Conservation (phyloP, 257 asterid species). For the Nicotiana knightiana region DNA sequence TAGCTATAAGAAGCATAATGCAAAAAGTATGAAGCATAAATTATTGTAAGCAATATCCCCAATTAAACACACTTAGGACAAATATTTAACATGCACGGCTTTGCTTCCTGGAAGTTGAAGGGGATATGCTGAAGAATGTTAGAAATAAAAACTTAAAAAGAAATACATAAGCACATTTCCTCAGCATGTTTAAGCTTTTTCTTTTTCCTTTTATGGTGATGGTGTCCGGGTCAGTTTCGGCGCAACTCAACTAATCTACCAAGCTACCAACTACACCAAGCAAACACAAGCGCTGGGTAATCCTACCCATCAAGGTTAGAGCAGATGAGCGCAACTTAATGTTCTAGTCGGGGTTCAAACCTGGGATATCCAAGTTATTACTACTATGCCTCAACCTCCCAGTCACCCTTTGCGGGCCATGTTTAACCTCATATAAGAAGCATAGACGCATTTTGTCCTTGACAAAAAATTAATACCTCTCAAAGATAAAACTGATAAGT, state of each 20-base stretch:
- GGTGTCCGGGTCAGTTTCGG: neutral
- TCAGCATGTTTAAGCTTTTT: neutral
- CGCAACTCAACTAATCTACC: neutral
- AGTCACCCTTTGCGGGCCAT: neutral
- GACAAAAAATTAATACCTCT: neutral
- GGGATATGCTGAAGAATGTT: neutral
- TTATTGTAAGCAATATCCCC: neutral
- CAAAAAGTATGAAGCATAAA: neutral
- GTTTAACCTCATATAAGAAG: neutral
- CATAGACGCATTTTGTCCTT: neutral
- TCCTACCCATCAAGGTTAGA: neutral
- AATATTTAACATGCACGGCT: neutral
- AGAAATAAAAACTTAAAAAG: neutral
- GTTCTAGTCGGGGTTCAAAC: neutral
- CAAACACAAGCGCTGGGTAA: neutral
- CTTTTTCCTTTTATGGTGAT: neutral
- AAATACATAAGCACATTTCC: neutral
- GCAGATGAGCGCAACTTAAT: neutral
- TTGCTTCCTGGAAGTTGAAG: neutral
- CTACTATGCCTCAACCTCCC: neutral
- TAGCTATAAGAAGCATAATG: neutral
- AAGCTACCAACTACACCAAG: neutral
- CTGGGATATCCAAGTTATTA: slow-evolving; percentile 2
- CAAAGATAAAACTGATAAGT: neutral
- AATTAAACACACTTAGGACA: neutral